A percentile compares a stretch with the other conserved stretches of the same genome.
phyloP scores from a whole-genome alignment of 2,329 filamentous ascomycete species.

The Parastagonospora nodorum region DNA sequence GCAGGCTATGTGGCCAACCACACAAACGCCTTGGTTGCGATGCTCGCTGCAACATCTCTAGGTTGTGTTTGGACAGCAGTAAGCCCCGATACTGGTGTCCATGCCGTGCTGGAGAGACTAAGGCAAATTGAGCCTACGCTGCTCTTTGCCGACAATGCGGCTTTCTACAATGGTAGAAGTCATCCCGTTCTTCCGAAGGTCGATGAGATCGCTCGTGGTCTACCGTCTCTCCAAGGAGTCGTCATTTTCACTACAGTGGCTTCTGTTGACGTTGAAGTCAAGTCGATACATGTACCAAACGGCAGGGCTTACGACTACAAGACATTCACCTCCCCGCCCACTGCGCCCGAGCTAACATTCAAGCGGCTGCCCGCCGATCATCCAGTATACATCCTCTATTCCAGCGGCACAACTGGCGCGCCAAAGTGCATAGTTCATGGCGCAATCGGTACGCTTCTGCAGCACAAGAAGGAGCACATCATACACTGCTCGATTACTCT shows the following conservation, averaged over 20 bases:
- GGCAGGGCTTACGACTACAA: conserved; percentile 45
- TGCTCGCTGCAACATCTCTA: conserved; percentile 80
- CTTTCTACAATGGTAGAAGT: conserved; percentile 87
- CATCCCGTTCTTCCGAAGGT: conserved; percentile 83
- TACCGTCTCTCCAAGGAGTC: conserved; percentile 71
- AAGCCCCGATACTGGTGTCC: conserved; percentile 89
- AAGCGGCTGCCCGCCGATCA: conserved; percentile 81
- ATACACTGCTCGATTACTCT: conserved; percentile 82
- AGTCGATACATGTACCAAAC: conserved; percentile 46
- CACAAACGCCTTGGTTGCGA: conserved; percentile 81
- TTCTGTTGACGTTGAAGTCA: conserved; percentile 46
- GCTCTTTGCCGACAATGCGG: conserved; percentile 85
- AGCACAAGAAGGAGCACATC: conserved; percentile 96
- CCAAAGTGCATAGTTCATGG: conserved; percentile 97
- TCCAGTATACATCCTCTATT: conserved; percentile 92
- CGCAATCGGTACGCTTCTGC: conserved; percentile 83
- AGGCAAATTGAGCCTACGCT: conserved; percentile 82
- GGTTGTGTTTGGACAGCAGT: conserved; percentile 94
- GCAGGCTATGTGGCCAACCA: conserved; percentile 88
- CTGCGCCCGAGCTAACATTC: conserved; percentile 56
- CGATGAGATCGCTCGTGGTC: conserved; percentile 70
- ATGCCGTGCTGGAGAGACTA: conserved; percentile 85
- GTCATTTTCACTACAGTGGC: conserved; percentile 73
- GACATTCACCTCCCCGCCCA: conserved; percentile 49
- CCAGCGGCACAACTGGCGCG: conserved; percentile 81